Evolutionary conservation across 768 basidiomycete species (phyloP).

Genomic region (Mycena epipterygia): DNA sequence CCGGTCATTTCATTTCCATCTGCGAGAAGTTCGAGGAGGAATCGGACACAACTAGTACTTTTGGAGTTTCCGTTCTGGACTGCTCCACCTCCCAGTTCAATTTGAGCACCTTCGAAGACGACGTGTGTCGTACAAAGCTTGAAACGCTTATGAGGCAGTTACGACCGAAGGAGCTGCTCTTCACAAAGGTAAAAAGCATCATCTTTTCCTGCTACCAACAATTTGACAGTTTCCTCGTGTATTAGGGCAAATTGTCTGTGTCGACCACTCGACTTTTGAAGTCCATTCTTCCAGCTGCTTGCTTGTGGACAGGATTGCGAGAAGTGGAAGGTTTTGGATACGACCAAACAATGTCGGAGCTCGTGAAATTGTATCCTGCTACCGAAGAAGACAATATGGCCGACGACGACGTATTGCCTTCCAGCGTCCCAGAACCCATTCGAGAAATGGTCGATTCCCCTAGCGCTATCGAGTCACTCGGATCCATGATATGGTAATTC

Average conservation of each 20-base stretch:
- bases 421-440: slow-evolving; percentile 78
- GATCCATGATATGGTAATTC: slow-evolving; percentile 89
- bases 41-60: slow-evolving; percentile 62
- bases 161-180: slow-evolving; percentile 91
- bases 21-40: slow-evolving; percentile 70
- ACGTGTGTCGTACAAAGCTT: slow-evolving; percentile 90
- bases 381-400: slow-evolving; percentile 58
- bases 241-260: slow-evolving; percentile 88
- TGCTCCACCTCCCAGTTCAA: slow-evolving; percentile 97
- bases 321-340: slow-evolving; percentile 87
- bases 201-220: not conserved
- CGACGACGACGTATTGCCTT: slow-evolving; percentile 58
- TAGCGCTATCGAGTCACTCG: slow-evolving; percentile 86
- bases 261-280: slow-evolving; percentile 88
- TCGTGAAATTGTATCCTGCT: slow-evolving; percentile 74
- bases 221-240: not conserved
- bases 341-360: slow-evolving; percentile 75
- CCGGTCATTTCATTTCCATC: slow-evolving; percentile 94
- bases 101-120: slow-evolving; percentile 90
- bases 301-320: slow-evolving; percentile 91
- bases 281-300: slow-evolving; percentile 80
- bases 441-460: slow-evolving; percentile 75
- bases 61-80: slow-evolving; percentile 93
- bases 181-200: slow-evolving; percentile 76
- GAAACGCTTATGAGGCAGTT: slow-evolving; percentile 95